Conservation (phyloP, 2,329 filamentous ascomycete genomes). For the Paracoccidioides lutzii region DNA sequence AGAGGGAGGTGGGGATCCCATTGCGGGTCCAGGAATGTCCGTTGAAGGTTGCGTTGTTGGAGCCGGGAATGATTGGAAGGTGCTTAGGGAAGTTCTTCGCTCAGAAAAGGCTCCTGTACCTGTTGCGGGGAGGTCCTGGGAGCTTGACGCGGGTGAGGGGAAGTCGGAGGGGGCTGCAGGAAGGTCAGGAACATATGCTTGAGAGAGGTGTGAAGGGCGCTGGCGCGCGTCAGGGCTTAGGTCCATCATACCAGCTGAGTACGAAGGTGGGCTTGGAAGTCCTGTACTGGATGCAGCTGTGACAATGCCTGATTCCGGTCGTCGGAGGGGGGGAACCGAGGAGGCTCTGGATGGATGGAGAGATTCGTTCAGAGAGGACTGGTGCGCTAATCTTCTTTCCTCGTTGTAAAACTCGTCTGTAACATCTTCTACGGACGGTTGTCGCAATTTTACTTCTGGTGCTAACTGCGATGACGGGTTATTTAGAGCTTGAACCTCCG, state of each 20-base stretch:
- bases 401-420: slow-evolving; percentile 44
- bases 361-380: slow-evolving; percentile 39
- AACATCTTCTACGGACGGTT: slow-evolving; percentile 48
- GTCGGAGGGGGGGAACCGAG: slow-evolving; percentile 23
- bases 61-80: slow-evolving; percentile 31
- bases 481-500: slow-evolving; percentile 47
- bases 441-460: slow-evolving; percentile 31
- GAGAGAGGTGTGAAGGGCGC: slow-evolving; percentile 18
- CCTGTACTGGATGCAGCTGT: slow-evolving; percentile 15
- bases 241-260: slow-evolving; percentile 10
- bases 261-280: slow-evolving; percentile 10
- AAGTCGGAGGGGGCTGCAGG: slow-evolving; percentile 29
- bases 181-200: slow-evolving; percentile 20
- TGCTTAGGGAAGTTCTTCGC: slow-evolving; percentile 11
- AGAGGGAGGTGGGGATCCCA: slow-evolving; percentile 6
- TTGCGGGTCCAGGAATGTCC: slow-evolving; percentile 11
- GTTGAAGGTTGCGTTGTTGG: slow-evolving; percentile 21
- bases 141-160: slow-evolving; percentile 14
- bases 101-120: slow-evolving; percentile 6
- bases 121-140: slow-evolving; percentile 11
- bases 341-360: slow-evolving; percentile 37
- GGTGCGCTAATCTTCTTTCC: slow-evolving; percentile 31
- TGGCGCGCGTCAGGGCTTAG: slow-evolving; percentile 10
- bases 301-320: slow-evolving; percentile 4
- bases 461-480: slow-evolving; percentile 24